Base-by-base conservation (phyloP, 768 basidiomycete genomes). In the Tylopilus balloui region DNA sequence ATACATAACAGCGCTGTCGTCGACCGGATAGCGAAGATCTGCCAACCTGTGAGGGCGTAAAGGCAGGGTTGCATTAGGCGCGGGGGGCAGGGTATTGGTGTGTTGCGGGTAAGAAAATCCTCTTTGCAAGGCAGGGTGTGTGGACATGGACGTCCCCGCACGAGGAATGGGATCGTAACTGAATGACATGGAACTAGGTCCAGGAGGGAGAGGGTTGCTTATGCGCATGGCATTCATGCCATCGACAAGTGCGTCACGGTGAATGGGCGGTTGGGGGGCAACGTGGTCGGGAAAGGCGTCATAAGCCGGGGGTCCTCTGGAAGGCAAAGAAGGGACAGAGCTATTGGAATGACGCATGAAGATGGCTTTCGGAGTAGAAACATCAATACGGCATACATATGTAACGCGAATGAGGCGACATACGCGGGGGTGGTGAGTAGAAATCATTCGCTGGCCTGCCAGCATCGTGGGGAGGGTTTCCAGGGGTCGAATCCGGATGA, bases 61-160 rank as follows among this genome's bases (percentile, higher is more conserved):
- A 50, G 63, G 56, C 42, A 59, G 51, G 17, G 55, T 51, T 21
- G 54, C 38, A 48, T 64, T 63, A 35, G 60, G 62, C 10, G 58
- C 45, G 36, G 64, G 56, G 11, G 76, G 72, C 12, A 78, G 59
- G 12, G 77, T 74, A 41, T 74, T 65, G 8, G 70, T 70, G 57
- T 73, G 69, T 43, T 73, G 69, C 42, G 71, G 73, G 45, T 61
- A 71, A 41, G 57, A 64, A 42, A 64, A 66, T 42, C 58, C 59
- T 52, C 57, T 63, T 48, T 61, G 55, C 19, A 59, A 45, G 34
- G 63, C 58, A 48, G 67, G 62, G 42, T 71, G 73, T 57, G 71
- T 64, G 14, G 81, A 80, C 74, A 82, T 76, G 27, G 83, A 78
- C 17, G 82, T 83, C 15, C 75, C 75, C 5, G 76, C 73, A 24